Conservation (phyloP, 345 rosid species). For the Euphorbia tirucalli region DNA sequence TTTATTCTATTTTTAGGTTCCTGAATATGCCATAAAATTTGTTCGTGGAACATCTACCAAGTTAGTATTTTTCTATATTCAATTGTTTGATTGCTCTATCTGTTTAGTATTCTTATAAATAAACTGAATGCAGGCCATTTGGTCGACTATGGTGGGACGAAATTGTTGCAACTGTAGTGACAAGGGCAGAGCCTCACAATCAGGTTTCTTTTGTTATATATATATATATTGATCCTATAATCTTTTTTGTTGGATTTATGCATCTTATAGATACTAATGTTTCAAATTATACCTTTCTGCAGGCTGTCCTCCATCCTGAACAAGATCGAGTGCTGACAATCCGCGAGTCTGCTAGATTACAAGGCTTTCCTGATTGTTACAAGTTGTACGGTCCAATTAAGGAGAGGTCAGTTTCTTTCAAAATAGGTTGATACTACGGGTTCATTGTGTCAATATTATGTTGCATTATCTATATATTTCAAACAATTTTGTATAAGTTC, state of each 20-base stretch:
- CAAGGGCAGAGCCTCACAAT: conserved; percentile 46
- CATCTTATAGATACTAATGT: neutral
- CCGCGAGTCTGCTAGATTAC: conserved; percentile 46
- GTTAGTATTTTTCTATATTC: conserved; percentile 16
- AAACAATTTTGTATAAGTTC: too few species aligned
- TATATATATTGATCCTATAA: neutral
- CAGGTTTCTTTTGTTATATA: conserved; percentile 13
- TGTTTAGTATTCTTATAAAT: neutral
- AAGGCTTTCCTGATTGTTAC: conserved; percentile 48
- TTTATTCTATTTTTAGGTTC: conserved; percentile 29
- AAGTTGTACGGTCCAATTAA: conserved; percentile 37
- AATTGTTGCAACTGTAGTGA: conserved; percentile 39
- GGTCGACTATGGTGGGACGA: conserved; percentile 42
- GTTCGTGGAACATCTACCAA: conserved; percentile 26
- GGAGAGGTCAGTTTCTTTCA: conserved; percentile 26
- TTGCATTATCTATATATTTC: too few species aligned
- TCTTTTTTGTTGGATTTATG: neutral
- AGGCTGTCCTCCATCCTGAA: conserved; percentile 33
- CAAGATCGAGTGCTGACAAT: conserved; percentile 46
- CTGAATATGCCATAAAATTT: conserved; percentile 37
- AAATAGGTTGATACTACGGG: neutral
- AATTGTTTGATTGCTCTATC: too few species aligned
- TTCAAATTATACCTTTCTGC: neutral
- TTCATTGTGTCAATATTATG: too few species aligned
- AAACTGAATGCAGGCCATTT: conserved; percentile 33